Evolutionary conservation across 2,329 filamentous ascomycete species (phyloP).

Genomic region (Cercospora beticola): DNA sequence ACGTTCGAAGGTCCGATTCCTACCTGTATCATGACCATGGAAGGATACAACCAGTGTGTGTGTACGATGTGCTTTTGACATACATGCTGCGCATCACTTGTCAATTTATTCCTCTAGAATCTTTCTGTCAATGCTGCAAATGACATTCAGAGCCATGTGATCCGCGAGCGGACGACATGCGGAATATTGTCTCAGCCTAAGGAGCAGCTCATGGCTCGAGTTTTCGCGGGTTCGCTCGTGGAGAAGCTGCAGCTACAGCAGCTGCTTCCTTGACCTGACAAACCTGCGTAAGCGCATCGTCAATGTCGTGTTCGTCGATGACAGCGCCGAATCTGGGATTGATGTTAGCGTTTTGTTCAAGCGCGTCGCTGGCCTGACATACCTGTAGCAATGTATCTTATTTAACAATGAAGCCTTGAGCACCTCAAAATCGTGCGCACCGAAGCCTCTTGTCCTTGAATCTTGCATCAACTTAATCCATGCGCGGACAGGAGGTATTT

Average conservation of each 20-base stretch:
- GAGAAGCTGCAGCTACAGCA: constrained; percentile 9
- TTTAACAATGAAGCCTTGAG: constrained; percentile 20
- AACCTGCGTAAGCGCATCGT: constrained; percentile 19
- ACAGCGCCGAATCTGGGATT: constrained; percentile 25
- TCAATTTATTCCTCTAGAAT: neutral
- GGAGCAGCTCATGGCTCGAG: neutral
- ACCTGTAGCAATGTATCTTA: constrained; percentile 30
- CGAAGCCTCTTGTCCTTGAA: constrained; percentile 14
- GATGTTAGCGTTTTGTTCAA: neutral
- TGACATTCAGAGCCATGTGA: neutral
- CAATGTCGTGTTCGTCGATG: constrained; percentile 24
- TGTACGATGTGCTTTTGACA: neutral
- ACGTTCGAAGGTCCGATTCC: neutral
- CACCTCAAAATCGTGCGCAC: constrained; percentile 20
- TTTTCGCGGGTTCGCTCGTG: neutral
- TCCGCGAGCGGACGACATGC: neutral
- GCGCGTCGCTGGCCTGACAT: neutral
- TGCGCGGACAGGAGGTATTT: constrained; percentile 27
- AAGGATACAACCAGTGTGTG: neutral
- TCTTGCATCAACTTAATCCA: constrained; percentile 29
- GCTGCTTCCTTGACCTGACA: constrained; percentile 19
- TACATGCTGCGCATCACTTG: neutral
- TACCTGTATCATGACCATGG: neutral
- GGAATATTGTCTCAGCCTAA: neutral
- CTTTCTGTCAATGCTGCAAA: neutral